Percentiles rank a stretch among this genome's conserved stretches.
Conservation (phyloP, 768 basidiomycete genomes). For the Calocybe indica region DNA sequence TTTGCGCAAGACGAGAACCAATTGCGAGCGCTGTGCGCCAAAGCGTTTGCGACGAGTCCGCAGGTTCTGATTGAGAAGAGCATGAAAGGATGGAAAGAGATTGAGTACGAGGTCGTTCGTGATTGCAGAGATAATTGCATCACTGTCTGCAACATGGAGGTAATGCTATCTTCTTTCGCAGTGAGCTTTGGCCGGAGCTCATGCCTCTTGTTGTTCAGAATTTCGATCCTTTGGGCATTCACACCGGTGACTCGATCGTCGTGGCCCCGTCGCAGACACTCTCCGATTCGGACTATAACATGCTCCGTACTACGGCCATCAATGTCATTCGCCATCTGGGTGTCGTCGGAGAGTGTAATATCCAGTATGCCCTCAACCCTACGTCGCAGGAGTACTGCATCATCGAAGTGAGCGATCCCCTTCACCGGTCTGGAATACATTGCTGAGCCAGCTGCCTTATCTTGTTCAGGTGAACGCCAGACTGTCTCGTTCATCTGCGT, state of each 20-base stretch:
- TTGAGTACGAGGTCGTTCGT: slow-evolving; percentile 97
- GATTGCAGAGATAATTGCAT: slow-evolving; percentile 99
- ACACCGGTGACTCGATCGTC: slow-evolving; percentile 98
- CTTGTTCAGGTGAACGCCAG: slow-evolving; percentile 74
- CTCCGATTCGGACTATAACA: slow-evolving; percentile 99
- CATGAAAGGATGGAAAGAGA: slow-evolving; percentile 99
- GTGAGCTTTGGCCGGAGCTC: background rate
- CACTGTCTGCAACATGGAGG: slow-evolving; percentile 99
- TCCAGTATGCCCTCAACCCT: slow-evolving; percentile 97
- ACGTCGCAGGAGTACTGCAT: slow-evolving; percentile 96
- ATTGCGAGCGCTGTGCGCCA: slow-evolving; percentile 80
- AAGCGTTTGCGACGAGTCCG: slow-evolving; percentile 96
- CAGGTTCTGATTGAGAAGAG: slow-evolving; percentile 99
- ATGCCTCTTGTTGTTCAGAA: slow-evolving; percentile 49
- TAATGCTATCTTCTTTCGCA: slow-evolving; percentile 27
- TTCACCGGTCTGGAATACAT: background rate
- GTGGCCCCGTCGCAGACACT: slow-evolving; percentile 97
- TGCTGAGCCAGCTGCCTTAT: background rate
- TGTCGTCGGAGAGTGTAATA: slow-evolving; percentile 98
- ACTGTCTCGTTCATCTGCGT: slow-evolving; percentile 93
- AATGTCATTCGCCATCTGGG: slow-evolving; percentile 99
- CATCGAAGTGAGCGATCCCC: slow-evolving; percentile 63
- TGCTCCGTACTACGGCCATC: slow-evolving; percentile 96
- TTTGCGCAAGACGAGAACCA: slow-evolving; percentile 95
- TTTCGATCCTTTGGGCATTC: slow-evolving; percentile 97